Conservation (phyloP, 1,139 yeast species). For the Kurtzmaniella quercitrusa region DNA sequence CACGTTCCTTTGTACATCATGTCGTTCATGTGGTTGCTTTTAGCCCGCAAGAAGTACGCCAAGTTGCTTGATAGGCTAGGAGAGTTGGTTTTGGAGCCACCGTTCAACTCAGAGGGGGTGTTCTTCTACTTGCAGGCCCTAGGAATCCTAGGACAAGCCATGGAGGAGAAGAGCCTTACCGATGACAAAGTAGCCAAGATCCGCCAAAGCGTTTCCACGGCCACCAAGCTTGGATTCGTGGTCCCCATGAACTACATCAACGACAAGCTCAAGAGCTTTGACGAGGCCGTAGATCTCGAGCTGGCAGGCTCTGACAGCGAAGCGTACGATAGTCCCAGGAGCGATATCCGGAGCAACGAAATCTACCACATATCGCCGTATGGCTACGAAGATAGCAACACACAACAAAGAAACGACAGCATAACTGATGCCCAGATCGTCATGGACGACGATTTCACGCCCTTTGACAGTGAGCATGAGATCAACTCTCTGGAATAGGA, state of each 20-base stretch:
- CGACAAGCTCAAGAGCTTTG: neutral
- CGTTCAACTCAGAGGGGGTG: constrained; percentile 42
- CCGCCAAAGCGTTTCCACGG: constrained; percentile 2
- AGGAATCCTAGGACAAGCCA: constrained; percentile 18
- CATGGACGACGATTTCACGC: neutral
- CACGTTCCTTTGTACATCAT: constrained; percentile 36
- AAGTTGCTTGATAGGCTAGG: constrained; percentile 27
- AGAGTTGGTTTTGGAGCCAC: constrained; percentile 40
- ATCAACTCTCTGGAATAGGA: neutral
- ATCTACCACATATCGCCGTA: neutral
- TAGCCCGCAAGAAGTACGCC: constrained; percentile 22
- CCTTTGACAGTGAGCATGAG: neutral
- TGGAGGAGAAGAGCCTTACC: constrained; percentile 13
- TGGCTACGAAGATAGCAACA: neutral
- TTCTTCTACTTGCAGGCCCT: constrained; percentile 30
- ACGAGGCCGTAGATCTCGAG: neutral
- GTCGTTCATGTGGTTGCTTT: constrained; percentile 32
- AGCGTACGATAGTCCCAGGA: neutral
- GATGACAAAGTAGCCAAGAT: constrained; percentile 10
- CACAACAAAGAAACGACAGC: neutral
- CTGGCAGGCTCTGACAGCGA: neutral
- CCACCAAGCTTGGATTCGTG: neutral
- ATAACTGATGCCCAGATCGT: neutral
- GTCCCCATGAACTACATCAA: neutral
- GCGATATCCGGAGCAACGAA: neutral